Evolutionary conservation across 2,329 filamentous ascomycete species (phyloP).

Genomic region (Elsinoe necatrix): DNA sequence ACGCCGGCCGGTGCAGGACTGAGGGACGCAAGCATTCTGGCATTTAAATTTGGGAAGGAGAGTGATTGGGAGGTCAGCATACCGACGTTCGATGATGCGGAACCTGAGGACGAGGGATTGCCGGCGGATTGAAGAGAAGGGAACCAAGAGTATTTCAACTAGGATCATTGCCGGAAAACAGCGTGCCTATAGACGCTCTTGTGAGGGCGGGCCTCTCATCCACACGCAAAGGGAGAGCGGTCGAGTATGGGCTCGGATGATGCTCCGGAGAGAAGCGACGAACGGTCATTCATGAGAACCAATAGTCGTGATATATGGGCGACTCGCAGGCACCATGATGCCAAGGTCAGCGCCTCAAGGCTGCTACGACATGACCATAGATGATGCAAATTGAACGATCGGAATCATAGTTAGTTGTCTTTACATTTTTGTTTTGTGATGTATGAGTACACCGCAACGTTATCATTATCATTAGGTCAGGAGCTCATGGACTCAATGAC

Average conservation of each 20-base stretch:
- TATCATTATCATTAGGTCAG: constrained; percentile 5
- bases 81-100: constrained; percentile 28
- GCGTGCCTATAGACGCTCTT: no score
- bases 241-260: no score
- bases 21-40: constrained; percentile 28
- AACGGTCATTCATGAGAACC: no score
- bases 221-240: no score
- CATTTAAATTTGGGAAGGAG: constrained; percentile 29
- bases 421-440: background rate
- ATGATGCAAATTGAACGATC: background rate
- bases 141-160: no score
- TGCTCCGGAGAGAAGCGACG: no score
- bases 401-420: background rate
- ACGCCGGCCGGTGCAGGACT: constrained; percentile 32
- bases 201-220: no score
- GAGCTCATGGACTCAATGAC: background rate
- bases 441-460: background rate
- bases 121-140: background rate
- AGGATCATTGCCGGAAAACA: no score
- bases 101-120: constrained; percentile 22
- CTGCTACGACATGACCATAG: background rate
- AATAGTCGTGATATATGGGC: background rate
- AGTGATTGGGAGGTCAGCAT: constrained; percentile 28
- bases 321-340: background rate
- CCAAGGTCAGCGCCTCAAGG: background rate